Evolutionary conservation across 805 yeast species (phyloP), one percentile per base, ranked within the genome.

Genomic region (Cyberlindnera maclurae): DNA sequence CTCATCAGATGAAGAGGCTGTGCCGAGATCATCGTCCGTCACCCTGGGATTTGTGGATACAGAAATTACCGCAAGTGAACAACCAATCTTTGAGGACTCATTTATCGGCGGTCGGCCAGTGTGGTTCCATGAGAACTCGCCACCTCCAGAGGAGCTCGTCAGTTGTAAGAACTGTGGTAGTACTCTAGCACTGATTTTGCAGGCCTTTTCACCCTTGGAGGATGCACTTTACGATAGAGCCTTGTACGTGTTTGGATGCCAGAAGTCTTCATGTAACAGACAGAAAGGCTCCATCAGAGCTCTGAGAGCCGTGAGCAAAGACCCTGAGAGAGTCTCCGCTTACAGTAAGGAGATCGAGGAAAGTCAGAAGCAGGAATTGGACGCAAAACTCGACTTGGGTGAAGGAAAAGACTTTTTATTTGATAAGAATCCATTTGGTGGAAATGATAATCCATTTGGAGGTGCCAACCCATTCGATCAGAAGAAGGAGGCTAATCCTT

Each of bases 181-280:
- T 9, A 62, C 67, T 12, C 70, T 87, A 80, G 75, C 82, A 12
- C 61, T 90, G 33, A 64, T 89, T 24, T 60, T 81, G 1, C 97
- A 93, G 57, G 82, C 90, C 2, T 82, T 72, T 59, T 82, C 95
- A 0, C 94, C 95, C 1, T 59, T 89, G 31, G 85, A 79, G 26
- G 72, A 72, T 27, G 68, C 79, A 10, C 65, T 77, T 31, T 87
- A 89, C 54, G 96, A 86, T 51, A 73, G 98, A 43, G 78, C 77
- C 3, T 60, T 93, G 13, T 93, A 90, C 53, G 70, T 93, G 0
- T 84, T 90, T 56, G 77, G 79, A 2, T 93, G 98, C 60, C 54
- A 64, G 13, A 71, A 74, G 32, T 64, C 75, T 16, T 49, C 60
- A 0, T 93, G 98, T 58, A 71, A 82, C 33, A 69, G 85, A 45